These are phyloP conservation scores for Hansenula anomala DNA, from an alignment of 1,139 yeast species.

Conservation along the genomic window DNA sequence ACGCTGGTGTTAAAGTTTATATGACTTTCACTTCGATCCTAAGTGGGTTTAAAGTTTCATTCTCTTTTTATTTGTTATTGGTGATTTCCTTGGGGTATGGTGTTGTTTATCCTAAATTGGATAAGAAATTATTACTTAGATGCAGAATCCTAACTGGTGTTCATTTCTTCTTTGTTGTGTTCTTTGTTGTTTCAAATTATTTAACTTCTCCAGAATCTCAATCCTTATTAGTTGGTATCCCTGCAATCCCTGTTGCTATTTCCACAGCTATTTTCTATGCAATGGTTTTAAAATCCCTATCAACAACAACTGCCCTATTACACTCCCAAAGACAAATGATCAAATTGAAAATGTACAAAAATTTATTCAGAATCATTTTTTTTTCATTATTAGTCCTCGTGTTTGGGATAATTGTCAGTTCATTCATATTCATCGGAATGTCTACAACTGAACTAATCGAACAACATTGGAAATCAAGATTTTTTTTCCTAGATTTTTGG, in stretches of 20 bases:
- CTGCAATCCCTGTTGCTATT: slow-evolving; percentile 65
- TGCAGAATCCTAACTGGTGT: slow-evolving; percentile 73
- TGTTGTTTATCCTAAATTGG: slow-evolving; percentile 81
- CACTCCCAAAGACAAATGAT: slow-evolving; percentile 87
- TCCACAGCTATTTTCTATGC: slow-evolving; percentile 72
- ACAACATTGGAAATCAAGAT: slow-evolving; percentile 87
- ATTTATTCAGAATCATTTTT: slow-evolving; percentile 69
- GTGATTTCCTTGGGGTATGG: slow-evolving; percentile 93
- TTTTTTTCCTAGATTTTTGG: slow-evolving; percentile 91
- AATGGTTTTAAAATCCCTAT: slow-evolving; percentile 67
- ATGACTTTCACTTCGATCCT: slow-evolving; percentile 73
- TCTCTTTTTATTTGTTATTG: slow-evolving; percentile 80
- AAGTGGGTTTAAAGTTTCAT: slow-evolving; percentile 78
- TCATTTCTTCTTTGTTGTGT: slow-evolving; percentile 65
- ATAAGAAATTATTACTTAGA: slow-evolving; percentile 69
- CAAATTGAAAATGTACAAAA: slow-evolving; percentile 81
- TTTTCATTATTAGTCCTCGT: slow-evolving; percentile 54
- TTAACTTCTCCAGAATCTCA: slow-evolving; percentile 41
- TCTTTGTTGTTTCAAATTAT: slow-evolving; percentile 69
- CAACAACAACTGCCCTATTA: slow-evolving; percentile 67
- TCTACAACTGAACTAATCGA: slow-evolving; percentile 74
- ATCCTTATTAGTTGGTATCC: slow-evolving; percentile 32
- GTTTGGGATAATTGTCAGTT: slow-evolving; percentile 65
- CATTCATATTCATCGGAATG: slow-evolving; percentile 70
- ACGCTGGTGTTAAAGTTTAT: slow-evolving; percentile 67